Base-by-base conservation (phyloP, 306 rosid species). In the Cicer bijugum region DNA sequence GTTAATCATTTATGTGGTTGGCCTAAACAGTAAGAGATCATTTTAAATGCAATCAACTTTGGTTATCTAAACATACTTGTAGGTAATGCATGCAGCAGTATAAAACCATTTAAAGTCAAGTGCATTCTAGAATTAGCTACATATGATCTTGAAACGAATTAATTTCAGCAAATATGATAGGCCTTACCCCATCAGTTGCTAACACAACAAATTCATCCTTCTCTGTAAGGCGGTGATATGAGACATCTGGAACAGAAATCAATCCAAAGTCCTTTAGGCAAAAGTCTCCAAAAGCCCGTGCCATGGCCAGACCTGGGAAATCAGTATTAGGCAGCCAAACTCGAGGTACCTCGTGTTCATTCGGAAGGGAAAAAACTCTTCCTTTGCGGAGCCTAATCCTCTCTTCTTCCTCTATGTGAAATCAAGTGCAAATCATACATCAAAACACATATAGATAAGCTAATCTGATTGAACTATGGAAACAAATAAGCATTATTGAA, bases 251-350 rank as follows among this genome's bases (percentile, higher is more conserved):
- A 62, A 91, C 91, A 45, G 96, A 79, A 59, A 91, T 93, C 84
- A 93, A 64, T 67, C 98, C 98, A 63, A 77, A 89, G 76, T 89
- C 91, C 76, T 93, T 93, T 6, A 93, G 80, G 87, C 97, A 91
- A 78, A 89, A 89, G 80, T 93, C 98, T 84, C 98, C 98, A 77
- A 91, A 91, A 55, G 97, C 98, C 73, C 98, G 88, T 14, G 97
- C 88, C 98, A 93, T 93, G 15, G 98, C 98, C 61, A 93, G 98
- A 37, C 98, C 98, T 39, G 98, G 98, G 75, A 89, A 88, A 71
- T 93, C 86, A 75, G 78, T 53, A 80, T 89, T 82, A 17, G 98
- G 98, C 75, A 93, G 81, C 98, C 98, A 93, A 81, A 93, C 98
- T 48, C 98, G 89, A 78, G 78, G 10, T 59, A 88, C 88, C 8